A percentile compares a stretch with the other conserved stretches of the same genome.
These are phyloP conservation scores for Persicaria maculosa DNA, from an alignment of 148 eudicot genomes.

Conservation along the genomic window DNA sequence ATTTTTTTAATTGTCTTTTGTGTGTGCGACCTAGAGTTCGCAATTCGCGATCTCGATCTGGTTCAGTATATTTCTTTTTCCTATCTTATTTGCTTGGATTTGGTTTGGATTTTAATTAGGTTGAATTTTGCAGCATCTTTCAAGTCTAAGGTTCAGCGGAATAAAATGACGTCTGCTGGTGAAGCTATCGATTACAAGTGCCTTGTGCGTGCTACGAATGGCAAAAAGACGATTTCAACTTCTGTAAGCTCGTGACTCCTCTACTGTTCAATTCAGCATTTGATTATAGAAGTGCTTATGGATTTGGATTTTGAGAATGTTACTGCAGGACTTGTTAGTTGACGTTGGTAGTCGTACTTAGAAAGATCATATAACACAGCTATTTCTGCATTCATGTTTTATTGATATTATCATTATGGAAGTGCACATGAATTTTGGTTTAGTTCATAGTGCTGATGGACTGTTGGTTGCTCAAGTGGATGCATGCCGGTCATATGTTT, in stretches of 20 bases:
- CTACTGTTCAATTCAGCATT: conserved; percentile 1
- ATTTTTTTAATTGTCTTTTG: background rate
- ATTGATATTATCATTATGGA: background rate
- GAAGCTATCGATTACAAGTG: conserved; percentile 64
- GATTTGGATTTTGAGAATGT: background rate
- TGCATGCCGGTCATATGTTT: background rate
- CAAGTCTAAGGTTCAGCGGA: conserved; percentile 56
- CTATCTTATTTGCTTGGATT: background rate
- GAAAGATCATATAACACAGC: background rate
- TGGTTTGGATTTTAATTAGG: background rate
- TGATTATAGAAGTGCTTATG: background rate
- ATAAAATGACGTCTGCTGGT: conserved; percentile 59
- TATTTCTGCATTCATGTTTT: background rate
- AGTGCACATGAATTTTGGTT: background rate
- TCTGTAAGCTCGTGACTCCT: conserved; percentile 36
- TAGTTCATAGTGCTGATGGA: conserved; percentile 1
- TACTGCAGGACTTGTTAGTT: background rate
- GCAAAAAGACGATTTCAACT: conserved; percentile 77
- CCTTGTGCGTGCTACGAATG: conserved; percentile 89
- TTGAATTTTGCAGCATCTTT: conserved; percentile 48
- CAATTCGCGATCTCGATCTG: conserved; percentile 11
- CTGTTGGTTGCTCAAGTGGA: background rate
- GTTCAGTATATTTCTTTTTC: background rate
- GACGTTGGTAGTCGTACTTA: background rate
- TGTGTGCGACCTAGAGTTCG: background rate